A percentile compares a stretch with the other conserved stretches of the same genome.
Evolutionary conservation across 108 stramenopile genomes (phyloP).

Genomic region (Heterococcus sp.): DNA sequence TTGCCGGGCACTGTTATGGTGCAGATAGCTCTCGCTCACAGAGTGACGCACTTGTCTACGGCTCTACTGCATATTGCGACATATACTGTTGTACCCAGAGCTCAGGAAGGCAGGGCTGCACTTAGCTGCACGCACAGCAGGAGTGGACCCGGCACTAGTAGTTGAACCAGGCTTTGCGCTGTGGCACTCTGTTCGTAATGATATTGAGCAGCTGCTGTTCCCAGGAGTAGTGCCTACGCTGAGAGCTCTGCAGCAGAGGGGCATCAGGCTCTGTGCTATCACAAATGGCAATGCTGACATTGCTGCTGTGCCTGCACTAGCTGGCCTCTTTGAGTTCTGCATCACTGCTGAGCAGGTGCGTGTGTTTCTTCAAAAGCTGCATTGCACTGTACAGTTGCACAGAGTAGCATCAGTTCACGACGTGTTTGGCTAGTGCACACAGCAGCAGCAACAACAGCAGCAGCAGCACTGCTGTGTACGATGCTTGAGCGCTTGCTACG

Average conservation of each 20-base stretch:
- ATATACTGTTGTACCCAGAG: too few species aligned
- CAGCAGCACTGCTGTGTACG: neutral
- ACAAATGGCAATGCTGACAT: slow-evolving; percentile 45
- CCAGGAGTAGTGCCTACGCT: slow-evolving; percentile 22
- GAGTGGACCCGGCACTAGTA: slow-evolving; percentile 1
- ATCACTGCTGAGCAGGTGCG: slow-evolving; percentile 32
- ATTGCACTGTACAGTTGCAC: neutral
- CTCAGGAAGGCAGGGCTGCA: slow-evolving; percentile 31
- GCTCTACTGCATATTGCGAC: too few species aligned
- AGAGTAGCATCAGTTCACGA: neutral
- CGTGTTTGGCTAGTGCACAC: neutral
- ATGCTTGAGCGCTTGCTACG: neutral
- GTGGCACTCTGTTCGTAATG: slow-evolving; percentile 22
- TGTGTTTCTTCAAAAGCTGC: neutral
- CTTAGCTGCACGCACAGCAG: slow-evolving; percentile 6
- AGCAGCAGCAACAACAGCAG: neutral
- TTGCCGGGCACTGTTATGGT: too few species aligned
- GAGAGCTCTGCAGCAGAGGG: slow-evolving; percentile 12
- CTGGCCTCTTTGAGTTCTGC: slow-evolving; percentile 36
- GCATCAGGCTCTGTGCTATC: slow-evolving; percentile 38
- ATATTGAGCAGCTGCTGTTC: slow-evolving; percentile 28
- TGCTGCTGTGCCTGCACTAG: slow-evolving; percentile 25
- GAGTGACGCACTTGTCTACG: too few species aligned
- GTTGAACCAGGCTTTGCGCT: slow-evolving; percentile 30
- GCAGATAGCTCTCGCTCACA: too few species aligned